These are phyloP conservation scores for Pythium guiyangense DNA, from an alignment of 352 stramenopile species.

Conservation along the genomic window DNA sequence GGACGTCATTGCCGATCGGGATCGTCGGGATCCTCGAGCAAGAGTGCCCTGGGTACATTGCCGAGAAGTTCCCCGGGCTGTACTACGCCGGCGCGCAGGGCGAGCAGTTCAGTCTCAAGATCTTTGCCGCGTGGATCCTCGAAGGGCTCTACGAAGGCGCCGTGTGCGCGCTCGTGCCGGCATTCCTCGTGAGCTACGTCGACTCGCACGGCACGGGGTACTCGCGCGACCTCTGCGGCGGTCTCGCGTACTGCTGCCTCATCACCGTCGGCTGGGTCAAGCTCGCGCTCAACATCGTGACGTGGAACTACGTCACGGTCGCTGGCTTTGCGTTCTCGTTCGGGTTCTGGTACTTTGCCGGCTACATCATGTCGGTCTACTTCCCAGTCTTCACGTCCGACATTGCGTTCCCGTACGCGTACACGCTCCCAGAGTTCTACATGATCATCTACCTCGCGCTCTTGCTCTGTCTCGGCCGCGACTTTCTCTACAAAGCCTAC, in stretches of 20 bases:
- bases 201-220: constrained; percentile 60
- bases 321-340: constrained; percentile 57
- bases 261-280: constrained; percentile 80
- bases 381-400: constrained; percentile 61
- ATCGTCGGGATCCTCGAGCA: constrained; percentile 81
- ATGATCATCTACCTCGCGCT: constrained; percentile 66
- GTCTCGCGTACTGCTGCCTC: constrained; percentile 71
- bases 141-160: constrained; percentile 75
- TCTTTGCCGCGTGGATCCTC: constrained; percentile 78
- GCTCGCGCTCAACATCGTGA: constrained; percentile 80
- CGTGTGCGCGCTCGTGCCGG: constrained; percentile 65
- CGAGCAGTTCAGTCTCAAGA: constrained; percentile 77
- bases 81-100: constrained; percentile 78
- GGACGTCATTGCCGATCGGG: constrained; percentile 90
- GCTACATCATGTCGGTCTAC: constrained; percentile 49
- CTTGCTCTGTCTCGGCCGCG: constrained; percentile 66
- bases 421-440: constrained; percentile 70
- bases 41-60: constrained; percentile 63
- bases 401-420: constrained; percentile 76
- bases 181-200: constrained; percentile 47
- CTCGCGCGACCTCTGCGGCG: constrained; percentile 66
- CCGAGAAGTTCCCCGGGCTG: constrained; percentile 72
- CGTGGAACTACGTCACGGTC: constrained; percentile 64
- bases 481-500: constrained; percentile 83
- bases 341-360: constrained; percentile 72